These are phyloP conservation scores for Gentiana macrophylla DNA, from an alignment of 257 asterid species.

Conservation along the genomic window DNA sequence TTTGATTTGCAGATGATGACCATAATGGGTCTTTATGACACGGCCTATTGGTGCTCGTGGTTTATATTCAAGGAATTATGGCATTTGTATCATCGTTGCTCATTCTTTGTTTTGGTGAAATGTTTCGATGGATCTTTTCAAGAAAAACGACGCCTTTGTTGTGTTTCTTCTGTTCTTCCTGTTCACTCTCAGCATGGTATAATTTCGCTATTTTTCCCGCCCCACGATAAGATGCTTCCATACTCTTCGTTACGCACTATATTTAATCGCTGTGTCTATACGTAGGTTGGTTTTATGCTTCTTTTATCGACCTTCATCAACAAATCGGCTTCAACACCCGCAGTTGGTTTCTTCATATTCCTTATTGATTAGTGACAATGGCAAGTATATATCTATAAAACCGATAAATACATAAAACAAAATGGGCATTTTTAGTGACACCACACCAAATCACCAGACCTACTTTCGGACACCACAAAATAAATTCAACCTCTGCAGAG, in stretches of 20 bases:
- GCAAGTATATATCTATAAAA: conserved; percentile 16
- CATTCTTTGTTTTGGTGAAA: conserved; percentile 26
- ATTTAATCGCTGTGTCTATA: background rate
- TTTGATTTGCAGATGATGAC: conserved; percentile 27
- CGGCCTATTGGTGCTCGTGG: conserved; percentile 41
- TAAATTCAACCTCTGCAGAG: too few species aligned
- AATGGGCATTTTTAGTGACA: too few species aligned
- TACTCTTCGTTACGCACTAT: background rate
- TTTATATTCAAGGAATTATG: conserved; percentile 26
- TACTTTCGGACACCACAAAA: too few species aligned
- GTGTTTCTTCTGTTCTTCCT: conserved; percentile 28
- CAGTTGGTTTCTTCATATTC: conserved; percentile 20
- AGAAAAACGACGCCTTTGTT: conserved; percentile 19
- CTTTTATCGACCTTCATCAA: conserved; percentile 21
- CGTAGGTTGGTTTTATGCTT: conserved; percentile 32
- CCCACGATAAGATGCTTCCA: background rate
- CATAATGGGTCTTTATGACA: conserved; percentile 35
- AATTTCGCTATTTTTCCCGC: background rate
- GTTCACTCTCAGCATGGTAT: conserved; percentile 31
- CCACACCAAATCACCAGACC: too few species aligned
- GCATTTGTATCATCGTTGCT: conserved; percentile 21
- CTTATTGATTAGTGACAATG: conserved; percentile 18
- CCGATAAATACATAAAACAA: background rate
- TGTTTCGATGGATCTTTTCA: conserved; percentile 22
- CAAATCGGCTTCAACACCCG: conserved; percentile 28